Percentiles rank a stretch among this genome's conserved stretches.
Evolutionary conservation across 306 rosid genomes (phyloP).

Genomic region (Alnus glutinosa): DNA sequence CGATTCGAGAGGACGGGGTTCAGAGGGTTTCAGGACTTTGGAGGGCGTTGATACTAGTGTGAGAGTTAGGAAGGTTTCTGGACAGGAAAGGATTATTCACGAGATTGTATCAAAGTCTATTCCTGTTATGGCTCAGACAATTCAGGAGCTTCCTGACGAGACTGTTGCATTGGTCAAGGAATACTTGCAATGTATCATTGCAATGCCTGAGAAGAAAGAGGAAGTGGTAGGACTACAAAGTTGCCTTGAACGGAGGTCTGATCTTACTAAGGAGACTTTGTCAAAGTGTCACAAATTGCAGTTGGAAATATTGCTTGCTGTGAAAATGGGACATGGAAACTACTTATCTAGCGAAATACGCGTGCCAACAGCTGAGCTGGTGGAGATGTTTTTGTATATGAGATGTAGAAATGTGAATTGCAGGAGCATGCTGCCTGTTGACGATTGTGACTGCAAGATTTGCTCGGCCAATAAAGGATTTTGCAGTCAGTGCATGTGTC

Average conservation of each 20-base stretch:
- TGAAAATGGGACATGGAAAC: slow-evolving; percentile 77
- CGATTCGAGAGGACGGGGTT: slow-evolving; percentile 80
- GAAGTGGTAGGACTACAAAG: slow-evolving; percentile 69
- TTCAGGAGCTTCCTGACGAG: slow-evolving; percentile 80
- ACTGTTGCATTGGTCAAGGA: slow-evolving; percentile 51
- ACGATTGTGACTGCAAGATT: slow-evolving; percentile 95
- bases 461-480: slow-evolving; percentile 84
- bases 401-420: slow-evolving; percentile 84
- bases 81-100: slow-evolving; percentile 68
- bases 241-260: slow-evolving; percentile 73
- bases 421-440: slow-evolving; percentile 76
- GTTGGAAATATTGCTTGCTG: slow-evolving; percentile 67
- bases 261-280: slow-evolving; percentile 74
- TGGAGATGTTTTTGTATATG: slow-evolving; percentile 73
- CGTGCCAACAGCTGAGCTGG: slow-evolving; percentile 51
- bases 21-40: slow-evolving; percentile 63
- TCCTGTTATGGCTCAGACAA: slow-evolving; percentile 47
- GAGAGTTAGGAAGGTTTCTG: slow-evolving; percentile 49
- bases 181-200: slow-evolving; percentile 67
- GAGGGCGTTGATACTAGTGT: slow-evolving; percentile 61
- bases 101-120: slow-evolving; percentile 67
- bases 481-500: slow-evolving; percentile 96
- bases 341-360: slow-evolving; percentile 57
- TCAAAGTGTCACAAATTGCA: slow-evolving; percentile 72
- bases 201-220: slow-evolving; percentile 69